These are phyloP conservation scores for Zoysia japonica DNA, from an alignment of 176 grass and related monocot species.

Conservation along the genomic window DNA sequence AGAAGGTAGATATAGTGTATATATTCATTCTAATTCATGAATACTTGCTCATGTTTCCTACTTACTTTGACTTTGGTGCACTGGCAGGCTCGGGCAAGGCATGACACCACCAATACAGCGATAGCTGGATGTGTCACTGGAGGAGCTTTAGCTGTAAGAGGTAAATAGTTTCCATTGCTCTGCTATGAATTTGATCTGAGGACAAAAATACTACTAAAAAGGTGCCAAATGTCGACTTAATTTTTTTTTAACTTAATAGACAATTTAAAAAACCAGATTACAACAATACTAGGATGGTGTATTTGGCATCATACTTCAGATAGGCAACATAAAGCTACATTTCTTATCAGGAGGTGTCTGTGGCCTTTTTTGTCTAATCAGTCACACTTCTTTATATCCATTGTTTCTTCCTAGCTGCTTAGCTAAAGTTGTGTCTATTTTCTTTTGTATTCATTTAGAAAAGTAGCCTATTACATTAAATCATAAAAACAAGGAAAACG, in stretches of 20 bases:
- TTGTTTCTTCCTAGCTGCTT: neutral
- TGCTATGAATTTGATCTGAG: neutral
- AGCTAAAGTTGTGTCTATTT: neutral
- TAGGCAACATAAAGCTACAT: constrained; percentile 7
- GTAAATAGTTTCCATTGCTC: constrained; percentile 37
- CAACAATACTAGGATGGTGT: neutral
- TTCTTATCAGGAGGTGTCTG: constrained; percentile 15
- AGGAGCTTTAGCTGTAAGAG: constrained; percentile 81
- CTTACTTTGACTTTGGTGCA: constrained; percentile 24
- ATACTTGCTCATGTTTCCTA: constrained; percentile 11
- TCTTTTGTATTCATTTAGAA: neutral
- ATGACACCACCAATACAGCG: constrained; percentile 86
- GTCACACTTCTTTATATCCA: neutral
- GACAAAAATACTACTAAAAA: neutral
- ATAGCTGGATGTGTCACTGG: constrained; percentile 91
- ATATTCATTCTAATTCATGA: neutral
- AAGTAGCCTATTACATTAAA: neutral
- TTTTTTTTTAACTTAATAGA: neutral
- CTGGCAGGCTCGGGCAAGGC: constrained; percentile 76
- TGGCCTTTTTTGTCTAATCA: neutral
- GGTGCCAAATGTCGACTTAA: neutral
- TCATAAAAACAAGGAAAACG: neutral
- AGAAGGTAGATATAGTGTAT: constrained; percentile 60
- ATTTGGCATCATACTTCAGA: neutral
- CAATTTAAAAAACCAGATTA: constrained; percentile 23